Percentiles rank a stretch among this genome's conserved stretches.
These are phyloP conservation scores for Neoboletus brunneissimus DNA, from an alignment of 768 basidiomycete genomes.

Conservation along the genomic window DNA sequence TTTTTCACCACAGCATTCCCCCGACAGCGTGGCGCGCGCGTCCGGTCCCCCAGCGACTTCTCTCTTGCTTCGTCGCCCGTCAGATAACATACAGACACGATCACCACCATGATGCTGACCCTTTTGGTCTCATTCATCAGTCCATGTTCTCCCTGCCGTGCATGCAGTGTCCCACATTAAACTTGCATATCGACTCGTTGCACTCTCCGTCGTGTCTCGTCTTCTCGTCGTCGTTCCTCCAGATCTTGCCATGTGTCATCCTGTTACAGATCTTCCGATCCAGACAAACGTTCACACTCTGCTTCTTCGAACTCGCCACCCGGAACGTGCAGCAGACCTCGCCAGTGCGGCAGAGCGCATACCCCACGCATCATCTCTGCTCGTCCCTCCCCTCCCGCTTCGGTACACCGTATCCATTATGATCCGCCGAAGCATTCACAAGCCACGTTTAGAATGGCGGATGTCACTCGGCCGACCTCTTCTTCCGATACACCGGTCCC, in stretches of 20 bases:
- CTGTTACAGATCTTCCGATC: slow-evolving; percentile 17
- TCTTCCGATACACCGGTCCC: slow-evolving; percentile 14
- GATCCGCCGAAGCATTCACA: slow-evolving; percentile 22
- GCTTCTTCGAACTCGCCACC: slow-evolving; percentile 16
- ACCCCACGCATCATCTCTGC: slow-evolving; percentile 4
- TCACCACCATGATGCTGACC: too few relatives aligned
- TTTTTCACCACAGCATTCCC: too few relatives aligned
- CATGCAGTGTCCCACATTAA: too few relatives aligned
- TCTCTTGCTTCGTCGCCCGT: background rate
- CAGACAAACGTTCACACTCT: slow-evolving; percentile 1
- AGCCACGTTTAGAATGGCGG: slow-evolving; percentile 19
- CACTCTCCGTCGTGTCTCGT: slow-evolving; percentile 9
- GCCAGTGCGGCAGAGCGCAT: slow-evolving; percentile 22
- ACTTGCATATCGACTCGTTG: too few relatives aligned
- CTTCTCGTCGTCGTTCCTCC: background rate
- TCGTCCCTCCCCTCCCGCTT: slow-evolving; percentile 1
- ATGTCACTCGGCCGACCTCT: slow-evolving; percentile 12
- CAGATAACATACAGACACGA: background rate
- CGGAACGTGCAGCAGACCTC: slow-evolving; percentile 1
- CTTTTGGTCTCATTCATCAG: too few relatives aligned
- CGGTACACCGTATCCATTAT: slow-evolving; percentile 6
- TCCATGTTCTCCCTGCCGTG: too few relatives aligned
- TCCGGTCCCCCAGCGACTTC: background rate
- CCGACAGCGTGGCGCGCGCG: too few relatives aligned
- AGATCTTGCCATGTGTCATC: slow-evolving; percentile 14